Base-by-base conservation (phyloP, 345 rosid species). In the Dipteronia dyeriana region DNA sequence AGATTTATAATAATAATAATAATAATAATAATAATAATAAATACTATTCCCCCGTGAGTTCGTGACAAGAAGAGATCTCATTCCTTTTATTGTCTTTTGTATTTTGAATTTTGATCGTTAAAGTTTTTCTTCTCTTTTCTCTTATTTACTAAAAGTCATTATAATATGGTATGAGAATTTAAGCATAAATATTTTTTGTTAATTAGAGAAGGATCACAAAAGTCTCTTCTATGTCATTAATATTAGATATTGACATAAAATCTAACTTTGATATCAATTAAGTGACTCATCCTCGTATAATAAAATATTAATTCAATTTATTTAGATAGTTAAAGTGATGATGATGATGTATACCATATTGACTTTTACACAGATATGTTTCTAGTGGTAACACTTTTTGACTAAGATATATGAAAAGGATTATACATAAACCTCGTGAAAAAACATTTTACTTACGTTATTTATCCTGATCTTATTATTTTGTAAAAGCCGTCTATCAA, bases 41-140 rank as follows among this genome's bases (percentile, higher is more conserved):
- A 34, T 34, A 34, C 38, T 34, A 34, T 34, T 34, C 4, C 38
- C 38, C 38, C 38, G 38, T 34, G 38, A 34, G 6, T 0, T 38
- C 77, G 66, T 72, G 81, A 79, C 31, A n/a, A 39, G 1, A 8
- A 68, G 29, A 34, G 25, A 19, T 34, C 5, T 34, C 38, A 34
- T 34, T 34, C 6, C 38, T 34, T 34, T 49, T 49, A 49, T 49
- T 14, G 19, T 49, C 5, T 11, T 19, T 14, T 49, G 5, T 12
- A 1, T 13, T 49, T 49, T 49, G 16, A 49, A 11, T 49, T 49
- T 49, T 49, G 54, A 49, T 49, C 4, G 54, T 49, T 49, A 11
- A 12, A 12, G 3, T 4, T 11, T 49, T 2, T 14, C n/a, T 49
- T 49, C 13, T 11, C 16, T 49, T 49, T 1, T 3, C 4, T 13